Conservation (phyloP, 345 rosid species). For the Crucihimalaya himalaica region DNA sequence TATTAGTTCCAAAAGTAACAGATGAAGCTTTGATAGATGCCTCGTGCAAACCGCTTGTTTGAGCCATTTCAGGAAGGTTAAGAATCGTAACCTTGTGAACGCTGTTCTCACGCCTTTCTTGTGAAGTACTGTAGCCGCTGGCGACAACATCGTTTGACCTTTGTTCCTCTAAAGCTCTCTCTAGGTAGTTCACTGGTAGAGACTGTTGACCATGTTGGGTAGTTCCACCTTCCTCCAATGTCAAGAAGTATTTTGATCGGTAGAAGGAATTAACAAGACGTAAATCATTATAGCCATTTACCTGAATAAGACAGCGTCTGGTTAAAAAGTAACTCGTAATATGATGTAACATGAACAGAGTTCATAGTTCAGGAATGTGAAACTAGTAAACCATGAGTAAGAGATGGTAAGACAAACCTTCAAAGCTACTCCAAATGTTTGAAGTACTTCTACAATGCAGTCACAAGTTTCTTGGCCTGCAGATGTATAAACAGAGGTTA, state of each 20-base stretch:
- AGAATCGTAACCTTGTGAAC: conserved; percentile 83
- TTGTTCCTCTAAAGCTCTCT: conserved; percentile 39
- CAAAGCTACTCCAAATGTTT: conserved; percentile 72
- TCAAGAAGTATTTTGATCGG: conserved; percentile 77
- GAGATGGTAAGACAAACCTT: conserved; percentile 59
- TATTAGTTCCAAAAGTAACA: conserved; percentile 16
- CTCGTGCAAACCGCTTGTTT: conserved; percentile 40
- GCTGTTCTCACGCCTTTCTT: conserved; percentile 32
- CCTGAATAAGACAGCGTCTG: conserved; percentile 48
- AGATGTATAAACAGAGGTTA: conserved; percentile 35
- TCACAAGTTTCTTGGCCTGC: conserved; percentile 54
- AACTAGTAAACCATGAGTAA: neutral
- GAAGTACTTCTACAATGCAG: conserved; percentile 66
- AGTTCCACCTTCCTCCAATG: conserved; percentile 38
- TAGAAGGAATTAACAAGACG: conserved; percentile 75
- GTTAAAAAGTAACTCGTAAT: conserved; percentile 4
- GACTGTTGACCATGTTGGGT: conserved; percentile 41
- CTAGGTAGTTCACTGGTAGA: conserved; percentile 40
- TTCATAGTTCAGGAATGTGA: neutral
- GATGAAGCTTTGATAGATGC: conserved; percentile 33
- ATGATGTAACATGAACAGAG: neutral
- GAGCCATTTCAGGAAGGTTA: conserved; percentile 75
- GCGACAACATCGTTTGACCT: conserved; percentile 38
- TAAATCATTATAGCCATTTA: conserved; percentile 66
- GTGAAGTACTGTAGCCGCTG: conserved; percentile 37